Evolutionary conservation across 805 yeast genomes (phyloP).

Genomic region (Cyberlindnera sargentensis): DNA sequence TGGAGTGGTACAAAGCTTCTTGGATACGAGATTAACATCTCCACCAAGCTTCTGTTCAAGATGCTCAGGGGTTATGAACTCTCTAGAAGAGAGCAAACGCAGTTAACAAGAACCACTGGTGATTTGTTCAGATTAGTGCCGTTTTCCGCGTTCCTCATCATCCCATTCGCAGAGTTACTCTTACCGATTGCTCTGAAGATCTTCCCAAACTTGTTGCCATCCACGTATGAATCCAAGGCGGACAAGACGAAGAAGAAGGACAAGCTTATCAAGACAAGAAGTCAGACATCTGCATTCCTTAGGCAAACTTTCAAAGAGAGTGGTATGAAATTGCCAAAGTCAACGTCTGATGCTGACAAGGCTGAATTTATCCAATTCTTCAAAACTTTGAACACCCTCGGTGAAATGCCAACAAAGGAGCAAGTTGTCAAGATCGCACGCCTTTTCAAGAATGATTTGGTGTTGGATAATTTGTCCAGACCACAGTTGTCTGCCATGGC

Average conservation of each 20-base stretch:
- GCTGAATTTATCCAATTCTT: conserved; percentile 75
- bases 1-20: conserved; percentile 94
- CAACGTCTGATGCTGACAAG: conserved; percentile 64
- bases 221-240: conserved; percentile 71
- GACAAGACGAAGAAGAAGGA: conserved; percentile 54
- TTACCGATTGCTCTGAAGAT: conserved; percentile 83
- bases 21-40: conserved; percentile 83
- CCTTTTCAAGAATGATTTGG: conserved; percentile 86
- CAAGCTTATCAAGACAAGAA: conserved; percentile 54
- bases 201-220: conserved; percentile 93
- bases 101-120: conserved; percentile 76
- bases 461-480: conserved; percentile 85
- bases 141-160: conserved; percentile 79
- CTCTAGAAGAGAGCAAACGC: conserved; percentile 83
- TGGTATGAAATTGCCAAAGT: conserved; percentile 61
- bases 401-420: conserved; percentile 56
- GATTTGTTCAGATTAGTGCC: conserved; percentile 89
- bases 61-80: conserved; percentile 86
- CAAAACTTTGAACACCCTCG: conserved; percentile 56
- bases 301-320: conserved; percentile 60
- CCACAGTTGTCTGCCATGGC: conserved; percentile 91
- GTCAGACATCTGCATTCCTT: conserved; percentile 53
- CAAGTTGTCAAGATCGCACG: conserved; percentile 80
- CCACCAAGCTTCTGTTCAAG: conserved; percentile 73
- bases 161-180: conserved; percentile 91